Base-by-base conservation (phyloP, 257 asterid species). In the Ehretia macrophylla region DNA sequence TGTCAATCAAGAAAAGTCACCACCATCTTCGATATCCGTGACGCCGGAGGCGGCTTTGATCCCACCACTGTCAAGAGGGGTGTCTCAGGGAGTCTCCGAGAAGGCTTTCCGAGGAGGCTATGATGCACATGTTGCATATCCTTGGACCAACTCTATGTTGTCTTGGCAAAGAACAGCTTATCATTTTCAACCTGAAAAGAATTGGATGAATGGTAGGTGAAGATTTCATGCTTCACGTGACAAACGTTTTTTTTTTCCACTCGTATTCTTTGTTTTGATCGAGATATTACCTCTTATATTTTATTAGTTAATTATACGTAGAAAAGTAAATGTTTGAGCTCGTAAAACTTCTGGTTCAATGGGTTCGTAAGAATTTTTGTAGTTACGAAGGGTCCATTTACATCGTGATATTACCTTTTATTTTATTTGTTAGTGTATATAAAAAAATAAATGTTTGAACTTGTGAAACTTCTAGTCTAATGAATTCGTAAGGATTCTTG, bases 131-230 rank as follows among this genome's bases (percentile, higher is more conserved):
- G 53, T 51, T 52, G 48, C 75, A 55, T 86, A 70, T 61, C 58
- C 70, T 13, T 90, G 97, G 97, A 77, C 86, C 11, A 85, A 85
- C 62, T 75, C 55, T 27, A 85, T 87, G 90, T 80, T 90, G 62
- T 52, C 83, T 8, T 90, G 96, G 97, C 97, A 90, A 75, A 79
- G 85, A 66, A 85, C 96, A 37, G 72, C 77, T 18, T 90, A 62
- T 68, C 97, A 90, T 66, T 90, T 87, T 57, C 97, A 90, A 17
- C 95, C 96, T 0, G 79, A 72, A 66, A 78, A 83, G 63, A 85
- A 87, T 56, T 90, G 93, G 93, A 90, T 90, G 84, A 87, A 83
- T 35, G 97, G 97, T 90, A 65, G 18, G 52, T 38, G 1, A 16
- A n/a, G 1, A 17, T 1, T 38, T 11, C 52, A 9, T 32, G 8